Base-by-base conservation (phyloP, 495 filamentous ascomycete genomes). In the Terfezia claveryi region DNA sequence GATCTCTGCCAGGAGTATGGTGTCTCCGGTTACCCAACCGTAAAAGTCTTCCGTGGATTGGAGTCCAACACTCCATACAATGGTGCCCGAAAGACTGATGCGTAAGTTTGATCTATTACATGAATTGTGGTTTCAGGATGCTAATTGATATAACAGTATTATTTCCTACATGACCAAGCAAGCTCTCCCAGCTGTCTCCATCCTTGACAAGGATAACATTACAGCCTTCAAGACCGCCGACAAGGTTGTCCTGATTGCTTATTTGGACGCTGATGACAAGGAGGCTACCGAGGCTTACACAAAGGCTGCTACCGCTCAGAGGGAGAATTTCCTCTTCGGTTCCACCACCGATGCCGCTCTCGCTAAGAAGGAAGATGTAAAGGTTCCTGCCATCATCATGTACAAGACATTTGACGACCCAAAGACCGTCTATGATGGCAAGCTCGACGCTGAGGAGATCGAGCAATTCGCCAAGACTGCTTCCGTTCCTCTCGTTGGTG, bases 121-220 rank as follows among this genome's bases (percentile, higher is more conserved):
- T 46, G 17, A 46, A 9, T 46, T 20, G 8, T 20, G 41, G 1
- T 5, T 46, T 32, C 32, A 3, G 11, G 17, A 11, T 52, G 54
- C 67, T 76, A 61, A 74, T 55, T n/a, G 1, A 20, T 52, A 20
- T 4, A 51, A 11, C 41, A 91, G 85, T 50, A 94, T 98, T 69
- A 80, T 92, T 41, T 98, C 91, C 23, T 96, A 94, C 74, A 99
- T 99, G 91, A 83, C 82, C 67, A 99, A 99, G 76, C 92, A 99
- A 73, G 82, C 83, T 17, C 79, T 99, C 55, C 91, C 91, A 36
- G 85, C 91, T 53, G 88, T 99, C 54, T 94, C 89, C 2, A 66
- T 74, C 49, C 72, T 96, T 49, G 80, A 74, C 61, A 76, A 79
- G 60, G 83, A 91, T 53, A 85, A 80, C 55, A 71, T 95, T 27